Conservation (phyloP, 2,329 filamentous ascomycete species). For the Plectosphaerella plurivora region DNA sequence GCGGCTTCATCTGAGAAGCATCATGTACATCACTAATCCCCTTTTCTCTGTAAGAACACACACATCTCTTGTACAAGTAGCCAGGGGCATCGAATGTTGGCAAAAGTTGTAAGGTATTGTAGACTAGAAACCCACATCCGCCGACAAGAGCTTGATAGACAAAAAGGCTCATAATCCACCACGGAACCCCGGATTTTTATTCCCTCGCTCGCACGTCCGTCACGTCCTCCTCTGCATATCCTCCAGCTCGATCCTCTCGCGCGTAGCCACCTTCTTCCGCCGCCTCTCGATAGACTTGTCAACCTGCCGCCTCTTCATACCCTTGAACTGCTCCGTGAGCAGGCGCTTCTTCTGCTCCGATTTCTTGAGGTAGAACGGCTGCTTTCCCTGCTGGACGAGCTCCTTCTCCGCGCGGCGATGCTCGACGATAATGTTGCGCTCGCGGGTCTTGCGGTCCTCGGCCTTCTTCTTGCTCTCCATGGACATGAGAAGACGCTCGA, state of each 20-base stretch:
- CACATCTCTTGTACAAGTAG: constrained; percentile 7
- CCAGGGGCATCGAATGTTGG: not conserved
- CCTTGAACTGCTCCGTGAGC: constrained; percentile 72
- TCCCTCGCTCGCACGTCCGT: not conserved
- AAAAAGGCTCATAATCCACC: not conserved
- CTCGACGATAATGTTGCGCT: constrained; percentile 64
- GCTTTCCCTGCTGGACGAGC: constrained; percentile 81
- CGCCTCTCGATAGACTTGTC: constrained; percentile 81
- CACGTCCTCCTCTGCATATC: constrained; percentile 24
- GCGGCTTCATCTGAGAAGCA: constrained; percentile 12
- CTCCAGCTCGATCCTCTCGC: constrained; percentile 74
- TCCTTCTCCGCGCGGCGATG: constrained; percentile 83
- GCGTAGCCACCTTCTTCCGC: constrained; percentile 82
- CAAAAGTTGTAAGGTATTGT: not conserved
- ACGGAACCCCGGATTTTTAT: not conserved
- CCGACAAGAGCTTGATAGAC: not conserved
- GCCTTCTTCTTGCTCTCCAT: constrained; percentile 77
- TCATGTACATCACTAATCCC: not conserved
- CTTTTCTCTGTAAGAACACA: constrained; percentile 6
- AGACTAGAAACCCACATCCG: not conserved
- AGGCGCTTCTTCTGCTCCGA: constrained; percentile 85
- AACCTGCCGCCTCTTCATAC: constrained; percentile 80
- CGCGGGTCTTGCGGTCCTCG: constrained; percentile 63
- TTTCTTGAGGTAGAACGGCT: constrained; percentile 89
- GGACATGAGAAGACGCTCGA: constrained; percentile 70